phyloP scores from a whole-genome alignment of 2,329 filamentous ascomycete genomes.

The Cordyceps farinosa region DNA sequence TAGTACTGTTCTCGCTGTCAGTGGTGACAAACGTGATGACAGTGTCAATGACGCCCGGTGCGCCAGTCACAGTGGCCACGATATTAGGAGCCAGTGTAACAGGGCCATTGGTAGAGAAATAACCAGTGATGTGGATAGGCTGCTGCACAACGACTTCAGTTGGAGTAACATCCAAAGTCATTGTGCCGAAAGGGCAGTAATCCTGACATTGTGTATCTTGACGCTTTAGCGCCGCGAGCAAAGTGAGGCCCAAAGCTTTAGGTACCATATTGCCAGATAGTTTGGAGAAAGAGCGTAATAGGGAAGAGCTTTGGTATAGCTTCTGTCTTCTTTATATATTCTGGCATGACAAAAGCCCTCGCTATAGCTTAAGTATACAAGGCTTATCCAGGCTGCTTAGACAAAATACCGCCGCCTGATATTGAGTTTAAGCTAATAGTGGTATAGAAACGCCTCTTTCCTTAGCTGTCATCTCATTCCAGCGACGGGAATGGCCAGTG shows the following conservation, averaged over 20 bases:
- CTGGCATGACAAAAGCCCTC: background rate
- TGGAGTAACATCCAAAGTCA: background rate
- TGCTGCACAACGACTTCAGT: background rate
- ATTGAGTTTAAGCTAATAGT: background rate
- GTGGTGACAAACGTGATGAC: background rate
- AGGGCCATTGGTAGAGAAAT: slow-evolving; percentile 10
- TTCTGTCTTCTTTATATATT: background rate
- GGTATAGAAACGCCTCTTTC: background rate
- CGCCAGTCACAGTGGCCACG: background rate
- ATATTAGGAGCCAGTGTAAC: background rate
- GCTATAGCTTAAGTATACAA: background rate
- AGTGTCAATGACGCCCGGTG: slow-evolving; percentile 9
- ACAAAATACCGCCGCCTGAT: background rate
- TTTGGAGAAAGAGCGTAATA: background rate
- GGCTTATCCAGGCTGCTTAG: background rate
- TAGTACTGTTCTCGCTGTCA: background rate
- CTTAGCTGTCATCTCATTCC: background rate
- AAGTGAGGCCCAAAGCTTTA: slow-evolving; percentile 1
- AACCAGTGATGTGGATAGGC: slow-evolving; percentile 8
- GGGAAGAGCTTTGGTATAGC: background rate
- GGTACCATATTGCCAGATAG: background rate
- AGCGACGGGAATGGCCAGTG: background rate
- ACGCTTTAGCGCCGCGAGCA: slow-evolving; percentile 11
- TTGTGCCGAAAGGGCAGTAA: slow-evolving; percentile 5
- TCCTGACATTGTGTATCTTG: background rate